phyloP scores from a whole-genome alignment of 2,329 filamentous ascomycete genomes.

The Penicillium concentricum region DNA sequence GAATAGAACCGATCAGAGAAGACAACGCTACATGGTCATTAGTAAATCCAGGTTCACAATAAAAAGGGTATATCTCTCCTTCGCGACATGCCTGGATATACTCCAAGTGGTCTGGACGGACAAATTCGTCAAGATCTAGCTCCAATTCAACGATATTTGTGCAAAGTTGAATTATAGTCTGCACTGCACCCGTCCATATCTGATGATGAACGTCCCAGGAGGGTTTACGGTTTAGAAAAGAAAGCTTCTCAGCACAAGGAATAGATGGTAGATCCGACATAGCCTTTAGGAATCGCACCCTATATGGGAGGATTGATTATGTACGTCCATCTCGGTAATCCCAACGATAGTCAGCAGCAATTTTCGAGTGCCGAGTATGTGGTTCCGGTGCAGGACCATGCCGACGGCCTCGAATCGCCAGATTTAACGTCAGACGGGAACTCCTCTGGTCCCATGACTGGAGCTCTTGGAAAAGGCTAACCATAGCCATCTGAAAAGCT shows the following conservation, averaged over 20 bases:
- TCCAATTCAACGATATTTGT: background rate
- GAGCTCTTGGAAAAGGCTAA: conserved; percentile 6
- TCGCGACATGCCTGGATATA: conserved; percentile 8
- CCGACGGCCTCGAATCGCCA: conserved; percentile 3
- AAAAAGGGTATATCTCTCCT: conserved; percentile 1
- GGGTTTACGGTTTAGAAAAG: background rate
- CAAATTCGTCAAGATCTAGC: conserved; percentile 4
- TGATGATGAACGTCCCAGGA: background rate
- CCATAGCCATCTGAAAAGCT: conserved; percentile 4
- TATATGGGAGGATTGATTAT: conserved; percentile 11
- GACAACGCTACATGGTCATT: conserved; percentile 5
- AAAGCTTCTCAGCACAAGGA: conserved; percentile 4
- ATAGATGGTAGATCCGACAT: conserved; percentile 6
- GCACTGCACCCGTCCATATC: conserved; percentile 2
- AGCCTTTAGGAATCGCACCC: conserved; percentile 11
- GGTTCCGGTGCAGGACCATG: conserved; percentile 11
- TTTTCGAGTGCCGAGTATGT: conserved; percentile 1
- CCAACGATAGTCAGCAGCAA: background rate
- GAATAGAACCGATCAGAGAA: background rate
- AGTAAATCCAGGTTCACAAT: background rate
- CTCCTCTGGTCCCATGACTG: conserved; percentile 3
- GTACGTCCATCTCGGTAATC: background rate
- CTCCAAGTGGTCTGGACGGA: conserved; percentile 6
- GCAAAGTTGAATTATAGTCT: conserved; percentile 3
- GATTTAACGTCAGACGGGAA: conserved; percentile 3